These are phyloP conservation scores for Parafenestella ontariensis DNA, from an alignment of 2,329 filamentous ascomycete genomes.

Conservation along the genomic window DNA sequence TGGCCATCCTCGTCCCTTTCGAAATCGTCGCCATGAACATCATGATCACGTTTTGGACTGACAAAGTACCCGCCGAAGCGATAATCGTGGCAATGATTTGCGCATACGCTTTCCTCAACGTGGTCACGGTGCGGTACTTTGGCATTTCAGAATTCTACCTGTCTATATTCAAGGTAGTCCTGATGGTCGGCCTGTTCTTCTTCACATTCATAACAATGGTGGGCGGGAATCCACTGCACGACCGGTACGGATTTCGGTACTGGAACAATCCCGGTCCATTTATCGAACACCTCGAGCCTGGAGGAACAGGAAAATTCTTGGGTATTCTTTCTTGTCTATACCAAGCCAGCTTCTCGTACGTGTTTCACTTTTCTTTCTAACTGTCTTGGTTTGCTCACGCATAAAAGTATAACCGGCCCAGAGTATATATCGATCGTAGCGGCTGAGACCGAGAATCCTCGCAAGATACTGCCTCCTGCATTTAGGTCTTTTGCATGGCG, in stretches of 20 bases:
- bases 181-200: conserved; percentile 49
- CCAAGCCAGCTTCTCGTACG: conserved; percentile 50
- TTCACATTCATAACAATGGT: conserved; percentile 50
- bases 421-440: conserved; percentile 69
- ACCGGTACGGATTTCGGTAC: conserved; percentile 47
- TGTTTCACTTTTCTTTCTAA: too few species aligned
- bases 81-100: conserved; percentile 41
- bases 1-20: background rate
- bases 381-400: too few species aligned
- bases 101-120: conserved; percentile 43
- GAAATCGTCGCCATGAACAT: conserved; percentile 48
- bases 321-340: conserved; percentile 62
- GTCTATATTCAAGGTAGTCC: conserved; percentile 44
- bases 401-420: conserved; percentile 31
- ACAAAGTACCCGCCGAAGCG: conserved; percentile 46
- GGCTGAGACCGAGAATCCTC: conserved; percentile 68
- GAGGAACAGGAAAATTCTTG: conserved; percentile 67
- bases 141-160: conserved; percentile 50
- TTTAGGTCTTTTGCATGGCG: conserved; percentile 55
- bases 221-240: conserved; percentile 48
- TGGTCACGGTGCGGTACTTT: conserved; percentile 49
- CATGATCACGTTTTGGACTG: conserved; percentile 25
- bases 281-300: conserved; percentile 9
- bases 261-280: conserved; percentile 44
- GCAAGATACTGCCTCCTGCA: conserved; percentile 69